These are phyloP conservation scores for Penicillium nucicola DNA, from an alignment of 495 filamentous ascomycete species.

Conservation along the genomic window DNA sequence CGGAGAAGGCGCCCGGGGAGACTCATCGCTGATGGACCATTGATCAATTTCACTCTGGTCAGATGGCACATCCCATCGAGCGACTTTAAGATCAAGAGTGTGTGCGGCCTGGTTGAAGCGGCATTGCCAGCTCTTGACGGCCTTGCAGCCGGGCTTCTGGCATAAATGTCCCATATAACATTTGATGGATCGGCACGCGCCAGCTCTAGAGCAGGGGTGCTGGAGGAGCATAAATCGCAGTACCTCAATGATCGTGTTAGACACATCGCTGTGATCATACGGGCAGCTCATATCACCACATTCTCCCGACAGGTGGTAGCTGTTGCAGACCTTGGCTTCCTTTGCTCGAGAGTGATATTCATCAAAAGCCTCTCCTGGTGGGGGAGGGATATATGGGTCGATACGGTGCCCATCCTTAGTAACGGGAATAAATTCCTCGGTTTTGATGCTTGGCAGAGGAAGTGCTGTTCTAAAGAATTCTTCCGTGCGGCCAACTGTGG, in stretches of 20 bases:
- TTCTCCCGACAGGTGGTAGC: constrained; percentile 37
- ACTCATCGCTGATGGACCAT: constrained; percentile 23
- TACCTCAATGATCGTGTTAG: constrained; percentile 25
- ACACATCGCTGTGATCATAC: constrained; percentile 38
- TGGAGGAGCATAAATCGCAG: constrained; percentile 39
- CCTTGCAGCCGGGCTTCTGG: constrained; percentile 39
- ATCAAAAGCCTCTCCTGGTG: constrained; percentile 26
- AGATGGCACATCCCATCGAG: constrained; percentile 26
- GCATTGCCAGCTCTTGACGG: constrained; percentile 33
- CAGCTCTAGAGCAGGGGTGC: constrained; percentile 31
- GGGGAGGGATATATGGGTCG: constrained; percentile 32
- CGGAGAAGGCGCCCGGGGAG: constrained; percentile 12
- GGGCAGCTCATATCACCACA: constrained; percentile 36
- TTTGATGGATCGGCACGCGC: constrained; percentile 35
- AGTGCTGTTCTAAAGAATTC: constrained; percentile 25
- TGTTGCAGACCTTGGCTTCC: constrained; percentile 41
- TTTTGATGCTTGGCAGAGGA: constrained; percentile 19
- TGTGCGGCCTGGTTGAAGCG: constrained; percentile 32
- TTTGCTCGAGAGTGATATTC: constrained; percentile 31
- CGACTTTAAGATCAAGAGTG: constrained; percentile 26
- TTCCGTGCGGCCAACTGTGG: constrained; percentile 19
- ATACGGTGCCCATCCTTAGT: constrained; percentile 44
- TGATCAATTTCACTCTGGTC: constrained; percentile 16
- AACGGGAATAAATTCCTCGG: constrained; percentile 36
- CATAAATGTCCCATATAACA: constrained; percentile 47